Base-by-base conservation (phyloP, 129 eudicot genomes). In the Kitagawia praeruptora region DNA sequence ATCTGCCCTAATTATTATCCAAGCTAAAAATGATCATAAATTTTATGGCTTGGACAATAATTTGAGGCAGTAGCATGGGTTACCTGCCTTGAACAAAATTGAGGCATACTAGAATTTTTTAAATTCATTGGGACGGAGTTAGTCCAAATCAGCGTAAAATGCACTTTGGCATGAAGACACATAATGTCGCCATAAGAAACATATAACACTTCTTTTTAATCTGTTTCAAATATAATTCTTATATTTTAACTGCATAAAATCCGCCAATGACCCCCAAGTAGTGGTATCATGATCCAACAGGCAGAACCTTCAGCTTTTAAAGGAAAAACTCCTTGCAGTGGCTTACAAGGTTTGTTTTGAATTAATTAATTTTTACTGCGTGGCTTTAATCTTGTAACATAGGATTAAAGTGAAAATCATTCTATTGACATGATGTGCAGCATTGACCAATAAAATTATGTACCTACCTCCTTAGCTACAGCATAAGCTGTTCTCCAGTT, bases 401-500 rank as follows among this genome's bases (percentile, higher is more conserved):
- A 0, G 27, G 46, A 40, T 40, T 40, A 71, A 71, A 37, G 28
- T 73, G 19, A 73, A 41, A 40, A 21, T 38, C 25, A 38, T 4
- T 71, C 27, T 21, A 71, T 71, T 15, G 14, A n/a, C 3, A 11
- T 19, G 44, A 38, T 46, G 75, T 34, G 27, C 25, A 73, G 4
- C 8, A 1, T 73, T 40, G 16, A 23, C 31, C 16, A 16, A 8
- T 23, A 6, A n/a, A 14, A 75, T 40, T 4, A 74, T 25, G 77
- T 47, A 41, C 82, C 47, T 67, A 96, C 99, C 98, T 96, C 99
- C 51, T 86, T 92, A n/a, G 98, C 99, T 42, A 92, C 99, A 79
- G 99, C 97, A 63, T 79, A 80, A 77, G 99, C 99, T 0, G 99
- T 95, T 84, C 99, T 88, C 96, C 97, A 84, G 75, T 96, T 96